Evolutionary conservation across 148 eudicot species (phyloP).

Genomic region (Chenopodium formosanum): DNA sequence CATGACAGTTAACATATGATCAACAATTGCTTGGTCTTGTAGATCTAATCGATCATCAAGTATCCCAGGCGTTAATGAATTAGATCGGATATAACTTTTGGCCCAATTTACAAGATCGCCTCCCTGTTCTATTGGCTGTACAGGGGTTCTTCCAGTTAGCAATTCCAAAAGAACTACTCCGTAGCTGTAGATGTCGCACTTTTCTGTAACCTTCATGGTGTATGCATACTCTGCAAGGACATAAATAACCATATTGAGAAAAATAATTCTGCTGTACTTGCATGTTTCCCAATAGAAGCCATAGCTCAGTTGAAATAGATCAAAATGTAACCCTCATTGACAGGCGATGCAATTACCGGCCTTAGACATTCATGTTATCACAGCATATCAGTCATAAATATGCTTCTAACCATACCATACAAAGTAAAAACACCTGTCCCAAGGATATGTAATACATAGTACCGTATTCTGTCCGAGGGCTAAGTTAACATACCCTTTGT

Average conservation of each 20-base stretch:
- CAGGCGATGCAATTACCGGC: neutral
- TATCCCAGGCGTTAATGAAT: constrained; percentile 59
- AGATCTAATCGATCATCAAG: constrained; percentile 65
- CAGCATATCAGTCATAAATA: no score
- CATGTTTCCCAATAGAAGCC: neutral
- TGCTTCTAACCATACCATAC: neutral
- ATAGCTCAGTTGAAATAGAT: neutral
- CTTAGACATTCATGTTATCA: neutral
- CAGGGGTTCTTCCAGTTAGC: constrained; percentile 84
- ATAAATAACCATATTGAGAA: neutral
- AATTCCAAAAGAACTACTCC: constrained; percentile 93
- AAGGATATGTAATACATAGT: no score
- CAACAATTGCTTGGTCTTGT: constrained; percentile 46
- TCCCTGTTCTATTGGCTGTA: constrained; percentile 86
- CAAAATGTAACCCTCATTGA: neutral
- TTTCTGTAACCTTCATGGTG: constrained; percentile 96
- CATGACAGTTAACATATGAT: constrained; percentile 75
- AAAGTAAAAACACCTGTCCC: neutral
- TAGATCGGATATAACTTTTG: constrained; percentile 51
- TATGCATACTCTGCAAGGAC: constrained; percentile 78
- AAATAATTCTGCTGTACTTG: neutral
- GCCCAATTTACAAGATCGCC: constrained; percentile 88
- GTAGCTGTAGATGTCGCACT: constrained; percentile 95
- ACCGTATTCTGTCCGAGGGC: neutral
- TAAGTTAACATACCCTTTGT: no score